These are phyloP conservation scores for Phyllostachys edulis DNA, from an alignment of 176 grass and related monocot species.

Conservation along the genomic window DNA sequence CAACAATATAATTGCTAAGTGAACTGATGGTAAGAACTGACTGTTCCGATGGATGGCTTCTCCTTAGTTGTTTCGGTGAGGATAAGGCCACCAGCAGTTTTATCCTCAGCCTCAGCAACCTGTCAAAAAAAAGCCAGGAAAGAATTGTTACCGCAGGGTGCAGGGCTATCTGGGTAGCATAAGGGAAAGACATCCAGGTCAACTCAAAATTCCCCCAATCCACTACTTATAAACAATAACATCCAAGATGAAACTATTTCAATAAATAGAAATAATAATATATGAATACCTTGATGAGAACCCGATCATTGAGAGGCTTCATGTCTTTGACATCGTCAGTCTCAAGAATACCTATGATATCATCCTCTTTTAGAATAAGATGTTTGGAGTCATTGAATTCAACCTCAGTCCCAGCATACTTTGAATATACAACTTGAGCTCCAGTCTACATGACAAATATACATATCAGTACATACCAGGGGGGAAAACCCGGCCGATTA, in stretches of 20 bases:
- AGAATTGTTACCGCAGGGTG: not conserved
- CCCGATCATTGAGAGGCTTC: slow-evolving; percentile 69
- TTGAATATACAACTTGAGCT: slow-evolving; percentile 71
- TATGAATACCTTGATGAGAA: slow-evolving; percentile 76
- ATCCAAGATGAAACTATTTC: not conserved
- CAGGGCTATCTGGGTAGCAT: not conserved
- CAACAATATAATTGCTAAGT: not conserved
- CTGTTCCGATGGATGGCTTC: slow-evolving; percentile 80
- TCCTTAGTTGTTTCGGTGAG: slow-evolving; percentile 75
- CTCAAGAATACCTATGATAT: slow-evolving; percentile 79
- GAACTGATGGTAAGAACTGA: slow-evolving; percentile 24
- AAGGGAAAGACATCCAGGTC: not conserved
- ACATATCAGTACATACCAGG: not conserved
- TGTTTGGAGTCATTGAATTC: slow-evolving; percentile 71
- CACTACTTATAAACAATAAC: not conserved
- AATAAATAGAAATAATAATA: not conserved
- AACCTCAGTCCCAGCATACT: slow-evolving; percentile 81
- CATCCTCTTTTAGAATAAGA: slow-evolving; percentile 90
- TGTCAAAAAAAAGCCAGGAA: slow-evolving; percentile 17
- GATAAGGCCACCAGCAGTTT: slow-evolving; percentile 74
- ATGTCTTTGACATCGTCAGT: slow-evolving; percentile 76
- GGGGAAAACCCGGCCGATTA: too few relatives aligned
- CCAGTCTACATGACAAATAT: slow-evolving; percentile 48
- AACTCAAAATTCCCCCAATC: not conserved
- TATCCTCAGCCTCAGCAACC: slow-evolving; percentile 73